Conservation (phyloP, 2,329 filamentous ascomycete genomes). For the Biscogniauxia mediterranea region DNA sequence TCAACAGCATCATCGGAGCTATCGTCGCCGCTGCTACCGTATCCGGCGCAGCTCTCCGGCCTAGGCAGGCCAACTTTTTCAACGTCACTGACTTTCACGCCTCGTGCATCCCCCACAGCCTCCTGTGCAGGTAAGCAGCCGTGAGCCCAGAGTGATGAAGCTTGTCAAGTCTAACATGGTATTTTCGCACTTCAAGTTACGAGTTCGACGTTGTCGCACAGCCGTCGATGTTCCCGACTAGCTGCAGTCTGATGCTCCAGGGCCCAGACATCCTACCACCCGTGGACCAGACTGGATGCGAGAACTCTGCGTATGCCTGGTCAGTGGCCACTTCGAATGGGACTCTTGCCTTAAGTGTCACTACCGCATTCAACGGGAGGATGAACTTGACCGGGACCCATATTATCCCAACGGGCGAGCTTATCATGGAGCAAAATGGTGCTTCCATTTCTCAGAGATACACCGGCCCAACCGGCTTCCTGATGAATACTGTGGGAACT, state of each 20-base stretch:
- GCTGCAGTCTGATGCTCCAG: conserved; percentile 20
- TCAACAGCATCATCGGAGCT: conserved; percentile 13
- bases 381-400: conserved; percentile 23
- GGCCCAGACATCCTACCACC: conserved; percentile 23
- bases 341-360: conserved; percentile 19
- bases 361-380: conserved; percentile 15
- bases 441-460: conserved; percentile 18
- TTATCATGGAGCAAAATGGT: conserved; percentile 19
- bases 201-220: conserved; percentile 20
- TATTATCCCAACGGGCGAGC: conserved; percentile 14
- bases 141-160: neutral
- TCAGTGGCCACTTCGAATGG: conserved; percentile 10
- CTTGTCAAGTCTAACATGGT: neutral
- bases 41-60: conserved; percentile 14
- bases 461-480: conserved; percentile 10
- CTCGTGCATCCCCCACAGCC: conserved; percentile 25
- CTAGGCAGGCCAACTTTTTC: conserved; percentile 13
- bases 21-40: conserved; percentile 17
- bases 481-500: neutral
- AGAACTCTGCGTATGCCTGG: conserved; percentile 16
- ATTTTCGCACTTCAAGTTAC: conserved; percentile 14
- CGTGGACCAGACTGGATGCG: conserved; percentile 18
- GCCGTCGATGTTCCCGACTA: conserved; percentile 10
- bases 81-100: conserved; percentile 21
- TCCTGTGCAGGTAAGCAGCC: conserved; percentile 18